Conservation (phyloP, 169 alveolate genomes). For the Eimeria maxima region DNA sequence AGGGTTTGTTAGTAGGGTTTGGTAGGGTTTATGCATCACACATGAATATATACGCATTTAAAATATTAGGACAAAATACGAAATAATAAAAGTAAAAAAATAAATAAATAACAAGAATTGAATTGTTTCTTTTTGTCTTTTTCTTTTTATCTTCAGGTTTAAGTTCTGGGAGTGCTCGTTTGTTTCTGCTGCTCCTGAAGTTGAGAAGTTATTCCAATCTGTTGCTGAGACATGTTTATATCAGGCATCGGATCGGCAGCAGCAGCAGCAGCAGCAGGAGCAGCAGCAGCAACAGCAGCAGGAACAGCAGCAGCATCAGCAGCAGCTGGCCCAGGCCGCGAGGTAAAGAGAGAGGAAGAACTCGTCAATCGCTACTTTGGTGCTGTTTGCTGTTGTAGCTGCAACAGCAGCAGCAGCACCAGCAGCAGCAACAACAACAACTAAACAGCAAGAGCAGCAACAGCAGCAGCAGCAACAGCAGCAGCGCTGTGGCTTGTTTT, state of each 20-base stretch:
- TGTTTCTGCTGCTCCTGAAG: constrained; percentile 82
- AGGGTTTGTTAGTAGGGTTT: no score
- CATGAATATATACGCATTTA: no score
- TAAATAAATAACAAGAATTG: neutral
- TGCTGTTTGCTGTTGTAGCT: neutral
- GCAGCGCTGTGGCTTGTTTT: neutral
- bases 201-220: constrained; percentile 83
- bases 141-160: constrained; percentile 50
- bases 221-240: constrained; percentile 82
- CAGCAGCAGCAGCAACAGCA: neutral
- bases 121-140: neutral
- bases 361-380: neutral
- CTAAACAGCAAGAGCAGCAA: neutral
- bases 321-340: constrained; percentile 63
- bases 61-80: no score
- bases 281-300: constrained; percentile 12
- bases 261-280: constrained; percentile 74
- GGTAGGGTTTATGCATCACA: no score
- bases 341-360: neutral
- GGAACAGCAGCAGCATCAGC: constrained; percentile 29
- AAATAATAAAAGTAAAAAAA: no score
- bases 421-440: neutral
- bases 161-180: constrained; percentile 80
- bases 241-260: constrained; percentile 69
- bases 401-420: neutral